Percentiles rank a stretch among this genome's conserved stretches.
Conservation (phyloP, 179 eudicot species). For the Nepenthes alata region DNA sequence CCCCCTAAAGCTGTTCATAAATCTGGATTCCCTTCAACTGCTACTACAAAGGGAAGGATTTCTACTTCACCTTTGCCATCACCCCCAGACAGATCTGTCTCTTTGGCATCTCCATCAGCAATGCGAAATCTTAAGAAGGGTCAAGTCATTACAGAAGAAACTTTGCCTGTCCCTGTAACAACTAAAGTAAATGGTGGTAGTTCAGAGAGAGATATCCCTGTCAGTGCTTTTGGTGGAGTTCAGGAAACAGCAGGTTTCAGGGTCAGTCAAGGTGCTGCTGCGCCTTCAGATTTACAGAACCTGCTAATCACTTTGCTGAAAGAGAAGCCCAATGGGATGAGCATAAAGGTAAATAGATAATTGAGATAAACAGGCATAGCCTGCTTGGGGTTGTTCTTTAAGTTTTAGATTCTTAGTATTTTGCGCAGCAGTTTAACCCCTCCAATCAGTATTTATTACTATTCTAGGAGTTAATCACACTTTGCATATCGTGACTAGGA, state of each 20-base stretch:
- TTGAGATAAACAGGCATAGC: not conserved
- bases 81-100: conserved; percentile 42
- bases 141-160: conserved; percentile 25
- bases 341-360: conserved; percentile 49
- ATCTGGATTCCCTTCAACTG: conserved; percentile 38
- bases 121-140: conserved; percentile 36
- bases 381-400: not conserved
- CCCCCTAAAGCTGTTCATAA: conserved; percentile 53
- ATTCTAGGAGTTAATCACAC: not conserved
- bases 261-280: conserved; percentile 22
- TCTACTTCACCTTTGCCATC: conserved; percentile 76
- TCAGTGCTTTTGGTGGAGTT: conserved; percentile 21
- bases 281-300: conserved; percentile 45
- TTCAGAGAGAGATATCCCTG: conserved; percentile 36
- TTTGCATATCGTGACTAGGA: too few relatives aligned
- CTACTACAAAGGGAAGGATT: conserved; percentile 42
- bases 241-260: conserved; percentile 27
- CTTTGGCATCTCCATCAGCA: conserved; percentile 50
- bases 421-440: not conserved
- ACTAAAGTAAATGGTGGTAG: conserved; percentile 27
- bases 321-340: conserved; percentile 77
- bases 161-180: conserved; percentile 21
- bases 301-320: conserved; percentile 48
- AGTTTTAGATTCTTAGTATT: conserved; percentile 1
- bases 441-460: not conserved